Evolutionary conservation across 352 stramenopile genomes (phyloP).

Genomic region (Globisporangium barbulae): DNA sequence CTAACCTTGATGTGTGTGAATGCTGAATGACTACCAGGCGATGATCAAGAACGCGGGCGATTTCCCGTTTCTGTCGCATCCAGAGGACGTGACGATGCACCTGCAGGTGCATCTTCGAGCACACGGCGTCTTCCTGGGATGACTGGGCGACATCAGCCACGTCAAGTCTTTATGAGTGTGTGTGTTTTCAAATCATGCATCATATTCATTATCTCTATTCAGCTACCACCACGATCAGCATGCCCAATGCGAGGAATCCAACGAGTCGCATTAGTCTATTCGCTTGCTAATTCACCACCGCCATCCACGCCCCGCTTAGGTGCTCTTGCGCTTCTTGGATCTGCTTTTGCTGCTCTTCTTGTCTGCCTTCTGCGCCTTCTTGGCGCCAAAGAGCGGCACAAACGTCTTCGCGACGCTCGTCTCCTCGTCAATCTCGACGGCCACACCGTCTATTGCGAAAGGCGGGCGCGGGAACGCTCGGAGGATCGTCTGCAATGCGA

Average conservation of each 20-base stretch:
- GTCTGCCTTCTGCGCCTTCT: conserved; percentile 16
- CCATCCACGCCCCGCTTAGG: neutral
- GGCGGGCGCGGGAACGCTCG: conserved; percentile 55
- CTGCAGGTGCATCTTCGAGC: conserved; percentile 70
- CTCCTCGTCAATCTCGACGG: conserved; percentile 40
- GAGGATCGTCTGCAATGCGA: conserved; percentile 73
- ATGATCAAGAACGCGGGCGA: conserved; percentile 63
- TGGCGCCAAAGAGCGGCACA: conserved; percentile 40
- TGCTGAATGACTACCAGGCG: conserved; percentile 26
- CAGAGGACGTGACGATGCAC: conserved; percentile 73
- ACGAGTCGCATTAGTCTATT: neutral
- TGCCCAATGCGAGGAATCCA: neutral
- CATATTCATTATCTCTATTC: conserved; percentile 15
- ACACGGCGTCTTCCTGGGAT: conserved; percentile 44
- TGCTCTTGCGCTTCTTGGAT: conserved; percentile 45
- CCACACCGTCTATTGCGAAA: conserved; percentile 43
- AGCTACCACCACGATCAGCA: neutral
- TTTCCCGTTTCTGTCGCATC: conserved; percentile 73
- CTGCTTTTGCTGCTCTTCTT: conserved; percentile 19
- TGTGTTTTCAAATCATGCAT: conserved; percentile 5
- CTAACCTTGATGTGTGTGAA: neutral
- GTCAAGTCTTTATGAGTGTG: neutral
- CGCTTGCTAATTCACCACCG: neutral
- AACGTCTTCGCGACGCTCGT: conserved; percentile 42
- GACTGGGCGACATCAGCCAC: conserved; percentile 4